Evolutionary conservation across 768 basidiomycete genomes (phyloP).

Genomic region (Lactarius hengduanensis): DNA sequence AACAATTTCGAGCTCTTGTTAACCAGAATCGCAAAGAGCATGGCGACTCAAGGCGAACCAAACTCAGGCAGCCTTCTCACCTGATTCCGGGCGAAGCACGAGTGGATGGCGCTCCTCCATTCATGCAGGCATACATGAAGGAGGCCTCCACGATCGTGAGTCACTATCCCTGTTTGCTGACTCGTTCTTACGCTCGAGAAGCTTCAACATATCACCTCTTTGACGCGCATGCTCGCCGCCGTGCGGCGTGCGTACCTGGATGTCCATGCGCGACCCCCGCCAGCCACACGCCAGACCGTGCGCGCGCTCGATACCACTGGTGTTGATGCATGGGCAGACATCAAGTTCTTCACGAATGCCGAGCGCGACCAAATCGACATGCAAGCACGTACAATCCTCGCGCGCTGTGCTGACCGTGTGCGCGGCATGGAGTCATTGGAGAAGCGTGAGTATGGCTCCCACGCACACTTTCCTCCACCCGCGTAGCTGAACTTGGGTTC

Average conservation of each 20-base stretch:
- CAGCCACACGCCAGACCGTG: slow-evolving; percentile 49
- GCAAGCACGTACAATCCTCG: slow-evolving; percentile 82
- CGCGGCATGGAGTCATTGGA: slow-evolving; percentile 86
- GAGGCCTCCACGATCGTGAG: slow-evolving; percentile 74
- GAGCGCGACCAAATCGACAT: slow-evolving; percentile 98
- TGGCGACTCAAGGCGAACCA: slow-evolving; percentile 12
- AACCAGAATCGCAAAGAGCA: slow-evolving; percentile 13
- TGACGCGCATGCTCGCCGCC: slow-evolving; percentile 67
- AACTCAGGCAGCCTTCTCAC: slow-evolving; percentile 4
- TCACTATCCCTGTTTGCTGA: slow-evolving; percentile 30
- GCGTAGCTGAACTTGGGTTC: slow-evolving; percentile 26
- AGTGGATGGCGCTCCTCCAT: slow-evolving; percentile 29
- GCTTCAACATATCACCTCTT: slow-evolving; percentile 70
- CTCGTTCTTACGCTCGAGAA: slow-evolving; percentile 34
- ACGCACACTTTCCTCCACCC: slow-evolving; percentile 16
- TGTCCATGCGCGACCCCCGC: slow-evolving; percentile 58
- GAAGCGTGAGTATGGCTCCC: slow-evolving; percentile 60
- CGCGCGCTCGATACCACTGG: slow-evolving; percentile 54
- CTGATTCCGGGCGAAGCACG: slow-evolving; percentile 20
- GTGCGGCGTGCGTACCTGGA: slow-evolving; percentile 89
- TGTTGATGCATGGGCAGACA: slow-evolving; percentile 56
- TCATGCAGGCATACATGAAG: slow-evolving; percentile 65
- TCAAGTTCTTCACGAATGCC: slow-evolving; percentile 77
- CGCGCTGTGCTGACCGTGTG: slow-evolving; percentile 82
- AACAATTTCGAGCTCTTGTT: slow-evolving; percentile 21